These are phyloP conservation scores for Vaccinium corymbosum DNA, from an alignment of 148 eudicot species.

Conservation along the genomic window DNA sequence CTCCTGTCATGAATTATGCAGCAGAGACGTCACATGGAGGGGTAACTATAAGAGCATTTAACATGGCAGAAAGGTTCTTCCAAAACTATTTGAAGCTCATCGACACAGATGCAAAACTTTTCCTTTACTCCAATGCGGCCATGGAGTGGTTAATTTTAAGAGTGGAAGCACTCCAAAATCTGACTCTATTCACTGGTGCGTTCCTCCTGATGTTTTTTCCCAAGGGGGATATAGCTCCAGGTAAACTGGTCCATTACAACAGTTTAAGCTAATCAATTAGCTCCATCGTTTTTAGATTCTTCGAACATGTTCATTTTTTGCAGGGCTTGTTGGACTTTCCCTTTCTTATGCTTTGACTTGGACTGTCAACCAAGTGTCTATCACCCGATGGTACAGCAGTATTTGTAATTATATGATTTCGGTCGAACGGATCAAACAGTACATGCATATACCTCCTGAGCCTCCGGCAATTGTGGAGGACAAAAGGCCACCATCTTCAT, in stretches of 20 bases:
- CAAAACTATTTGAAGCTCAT: slow-evolving; percentile 47
- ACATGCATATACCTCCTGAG: slow-evolving; percentile 61
- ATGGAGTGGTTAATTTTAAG: slow-evolving; percentile 63
- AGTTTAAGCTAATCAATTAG: neutral
- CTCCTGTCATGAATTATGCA: slow-evolving; percentile 59
- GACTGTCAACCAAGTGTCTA: slow-evolving; percentile 46
- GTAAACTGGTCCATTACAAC: slow-evolving; percentile 19
- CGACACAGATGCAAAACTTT: slow-evolving; percentile 67
- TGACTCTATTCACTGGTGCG: slow-evolving; percentile 54
- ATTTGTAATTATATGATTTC: slow-evolving; percentile 59
- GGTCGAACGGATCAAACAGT: slow-evolving; percentile 68
- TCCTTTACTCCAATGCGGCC: slow-evolving; percentile 49
- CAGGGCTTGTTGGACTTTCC: slow-evolving; percentile 80
- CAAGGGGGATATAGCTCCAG: slow-evolving; percentile 52
- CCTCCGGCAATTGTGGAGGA: slow-evolving; percentile 41
- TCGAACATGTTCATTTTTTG: neutral
- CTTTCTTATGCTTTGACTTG: slow-evolving; percentile 66
- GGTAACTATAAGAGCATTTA: slow-evolving; percentile 59
- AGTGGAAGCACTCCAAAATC: slow-evolving; percentile 62
- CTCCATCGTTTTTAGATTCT: neutral
- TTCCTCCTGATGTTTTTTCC: slow-evolving; percentile 50
- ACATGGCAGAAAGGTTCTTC: slow-evolving; percentile 45
- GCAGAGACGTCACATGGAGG: slow-evolving; percentile 65
- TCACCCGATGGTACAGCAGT: slow-evolving; percentile 51
- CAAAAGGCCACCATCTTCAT: slow-evolving; percentile 41